These are phyloP conservation scores for Boletus tomentosulus DNA, from an alignment of 768 basidiomycete genomes.

Conservation along the genomic window DNA sequence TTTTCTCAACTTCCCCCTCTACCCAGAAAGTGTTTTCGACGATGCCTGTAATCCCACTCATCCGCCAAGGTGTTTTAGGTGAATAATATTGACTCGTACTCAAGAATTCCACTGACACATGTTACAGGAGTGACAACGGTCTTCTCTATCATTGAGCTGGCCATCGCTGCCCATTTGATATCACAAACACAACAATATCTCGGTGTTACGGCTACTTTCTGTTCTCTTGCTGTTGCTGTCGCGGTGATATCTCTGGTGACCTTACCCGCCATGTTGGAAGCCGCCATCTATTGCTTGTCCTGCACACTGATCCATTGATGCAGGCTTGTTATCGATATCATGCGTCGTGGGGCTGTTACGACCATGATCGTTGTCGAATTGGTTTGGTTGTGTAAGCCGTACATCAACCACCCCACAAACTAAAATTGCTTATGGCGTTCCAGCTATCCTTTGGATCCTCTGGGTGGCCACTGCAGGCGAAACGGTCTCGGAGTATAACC, in stretches of 20 bases:
- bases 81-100: neutral
- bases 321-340: constrained; percentile 34
- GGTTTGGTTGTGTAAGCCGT: constrained; percentile 33
- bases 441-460: constrained; percentile 34
- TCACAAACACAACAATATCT: constrained; percentile 13
- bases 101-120: neutral
- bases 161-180: constrained; percentile 26
- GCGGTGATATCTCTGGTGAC: constrained; percentile 28
- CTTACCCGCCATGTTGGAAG: constrained; percentile 25
- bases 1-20: neutral
- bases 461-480: constrained; percentile 38
- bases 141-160: constrained; percentile 32
- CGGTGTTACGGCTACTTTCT: constrained; percentile 15
- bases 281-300: neutral
- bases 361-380: constrained; percentile 39
- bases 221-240: constrained; percentile 28
- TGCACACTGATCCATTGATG: neutral
- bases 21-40: neutral
- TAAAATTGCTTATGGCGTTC: neutral
- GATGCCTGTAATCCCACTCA: constrained; percentile 11
- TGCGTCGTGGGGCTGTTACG: constrained; percentile 35
- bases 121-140: constrained; percentile 12
- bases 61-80: constrained; percentile 24
- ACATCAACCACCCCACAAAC: too few relatives aligned
- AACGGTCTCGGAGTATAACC: constrained; percentile 8